Conservation (phyloP, 306 rosid species). For the Citrullus amarus region DNA sequence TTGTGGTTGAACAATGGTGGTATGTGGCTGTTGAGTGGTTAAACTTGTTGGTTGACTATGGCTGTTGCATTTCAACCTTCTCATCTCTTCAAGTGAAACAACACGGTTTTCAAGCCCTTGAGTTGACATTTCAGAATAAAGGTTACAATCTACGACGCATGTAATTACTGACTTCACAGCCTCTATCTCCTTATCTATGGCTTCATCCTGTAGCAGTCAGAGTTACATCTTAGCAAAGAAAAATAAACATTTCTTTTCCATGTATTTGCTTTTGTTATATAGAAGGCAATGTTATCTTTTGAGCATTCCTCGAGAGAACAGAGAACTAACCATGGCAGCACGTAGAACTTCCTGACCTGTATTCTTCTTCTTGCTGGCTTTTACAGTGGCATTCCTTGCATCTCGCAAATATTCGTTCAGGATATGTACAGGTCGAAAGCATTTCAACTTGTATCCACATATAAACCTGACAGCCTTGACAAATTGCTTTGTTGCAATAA, state of each 20-base stretch:
- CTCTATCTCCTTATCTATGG: conserved; percentile 21
- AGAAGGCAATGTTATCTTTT: not conserved
- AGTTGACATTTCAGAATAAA: conserved; percentile 20
- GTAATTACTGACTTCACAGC: conserved; percentile 16
- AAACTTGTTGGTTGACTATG: not conserved
- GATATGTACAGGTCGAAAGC: conserved; percentile 26
- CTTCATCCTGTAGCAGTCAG: conserved; percentile 23
- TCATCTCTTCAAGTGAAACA: conserved; percentile 12
- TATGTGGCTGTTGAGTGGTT: not conserved
- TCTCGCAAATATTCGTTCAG: conserved; percentile 16
- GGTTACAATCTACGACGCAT: conserved; percentile 35
- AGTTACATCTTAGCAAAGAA: not conserved
- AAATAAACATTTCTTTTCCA: not conserved
- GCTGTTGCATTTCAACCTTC: not conserved
- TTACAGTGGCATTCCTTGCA: not conserved
- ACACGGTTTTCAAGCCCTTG: conserved; percentile 18
- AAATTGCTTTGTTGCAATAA: conserved; percentile 23
- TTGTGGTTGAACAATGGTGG: not conserved
- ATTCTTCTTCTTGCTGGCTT: not conserved
- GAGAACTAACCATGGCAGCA: not conserved
- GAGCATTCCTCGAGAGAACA: not conserved
- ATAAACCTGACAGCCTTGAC: conserved; percentile 44
- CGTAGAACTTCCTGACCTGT: conserved; percentile 19
- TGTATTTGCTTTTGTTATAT: not conserved
- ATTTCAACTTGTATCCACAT: conserved; percentile 33